These are phyloP conservation scores for Xylariomycetidae sp. DNA, from an alignment of 2,329 filamentous ascomycete genomes.

Conservation along the genomic window DNA sequence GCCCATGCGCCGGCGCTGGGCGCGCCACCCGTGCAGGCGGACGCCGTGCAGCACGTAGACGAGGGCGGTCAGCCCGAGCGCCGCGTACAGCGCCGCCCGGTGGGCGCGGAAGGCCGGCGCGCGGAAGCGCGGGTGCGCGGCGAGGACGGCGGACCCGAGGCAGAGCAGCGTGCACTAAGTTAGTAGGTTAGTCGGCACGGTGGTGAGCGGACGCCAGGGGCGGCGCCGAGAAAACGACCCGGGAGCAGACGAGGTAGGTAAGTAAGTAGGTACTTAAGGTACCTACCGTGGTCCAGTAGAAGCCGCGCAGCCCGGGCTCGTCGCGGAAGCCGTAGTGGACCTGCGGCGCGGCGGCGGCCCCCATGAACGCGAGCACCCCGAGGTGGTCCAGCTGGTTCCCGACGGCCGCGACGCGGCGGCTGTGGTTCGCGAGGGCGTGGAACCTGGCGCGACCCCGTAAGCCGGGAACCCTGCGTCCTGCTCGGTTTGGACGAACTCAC, in stretches of 20 bases:
- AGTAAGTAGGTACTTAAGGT: neutral
- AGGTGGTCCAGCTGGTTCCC: slow-evolving; percentile 14
- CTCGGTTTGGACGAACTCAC: too few relatives aligned
- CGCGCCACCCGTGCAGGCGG: neutral
- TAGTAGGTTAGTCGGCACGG: too few relatives aligned
- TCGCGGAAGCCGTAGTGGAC: slow-evolving; percentile 16
- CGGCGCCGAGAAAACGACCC: slow-evolving; percentile 1
- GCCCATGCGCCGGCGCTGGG: neutral
- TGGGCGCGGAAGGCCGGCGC: slow-evolving; percentile 8
- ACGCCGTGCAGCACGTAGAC: slow-evolving; percentile 11
- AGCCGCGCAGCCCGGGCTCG: slow-evolving; percentile 3
- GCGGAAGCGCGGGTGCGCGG: slow-evolving; percentile 9
- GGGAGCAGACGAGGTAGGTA: neutral
- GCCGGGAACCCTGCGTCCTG: too few relatives aligned
- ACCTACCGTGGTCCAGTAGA: slow-evolving; percentile 9
- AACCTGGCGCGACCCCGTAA: slow-evolving; percentile 8
- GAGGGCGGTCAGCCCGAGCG: slow-evolving; percentile 10
- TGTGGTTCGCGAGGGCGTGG: slow-evolving; percentile 11
- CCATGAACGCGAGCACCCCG: slow-evolving; percentile 13
- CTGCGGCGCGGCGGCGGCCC: slow-evolving; percentile 10
- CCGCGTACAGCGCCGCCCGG: slow-evolving; percentile 10
- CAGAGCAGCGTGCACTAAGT: neutral
- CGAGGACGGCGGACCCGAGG: slow-evolving; percentile 4
- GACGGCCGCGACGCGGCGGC: neutral
- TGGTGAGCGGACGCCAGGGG: too few relatives aligned